Evolutionary conservation across 306 rosid genomes (phyloP).

Genomic region (Rubus parviflorus): DNA sequence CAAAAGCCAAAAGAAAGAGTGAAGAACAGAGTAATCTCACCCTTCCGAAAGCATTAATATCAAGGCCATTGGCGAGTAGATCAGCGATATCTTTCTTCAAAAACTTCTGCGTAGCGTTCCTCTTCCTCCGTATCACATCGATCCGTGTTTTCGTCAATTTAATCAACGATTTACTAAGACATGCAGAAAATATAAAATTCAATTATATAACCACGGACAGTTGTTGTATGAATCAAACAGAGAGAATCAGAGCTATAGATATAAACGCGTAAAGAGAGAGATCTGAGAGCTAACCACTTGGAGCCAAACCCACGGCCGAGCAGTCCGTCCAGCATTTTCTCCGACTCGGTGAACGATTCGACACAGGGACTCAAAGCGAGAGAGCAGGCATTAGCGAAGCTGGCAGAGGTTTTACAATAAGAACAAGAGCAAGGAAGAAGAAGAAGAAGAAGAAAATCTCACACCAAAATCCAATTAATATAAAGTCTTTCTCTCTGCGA

Average conservation of each 20-base stretch:
- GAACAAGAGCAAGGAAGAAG: constrained; percentile 6
- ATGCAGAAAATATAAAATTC: constrained; percentile 9
- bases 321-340: constrained; percentile 73
- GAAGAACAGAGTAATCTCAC: constrained; percentile 34
- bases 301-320: constrained; percentile 84
- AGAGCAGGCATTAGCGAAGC: constrained; percentile 30
- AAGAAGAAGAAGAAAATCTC: constrained; percentile 26
- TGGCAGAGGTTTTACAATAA: constrained; percentile 30
- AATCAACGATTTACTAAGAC: constrained; percentile 68
- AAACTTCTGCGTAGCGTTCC: constrained; percentile 91
- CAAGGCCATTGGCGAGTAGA: constrained; percentile 74
- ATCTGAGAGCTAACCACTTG: constrained; percentile 64
- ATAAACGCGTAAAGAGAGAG: constrained; percentile 1
- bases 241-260: not conserved
- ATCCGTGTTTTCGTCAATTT: constrained; percentile 85
- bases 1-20: constrained; percentile 11
- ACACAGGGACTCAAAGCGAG: constrained; percentile 31
- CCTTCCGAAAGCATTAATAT: constrained; percentile 78
- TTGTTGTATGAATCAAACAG: not conserved
- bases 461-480: not conserved
- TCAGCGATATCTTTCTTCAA: constrained; percentile 85
- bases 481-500: constrained; percentile 7
- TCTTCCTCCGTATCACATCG: constrained; percentile 89
- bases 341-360: constrained; percentile 25
- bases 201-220: not conserved